Conservation (phyloP, 202 grass and related monocot species). For the Digitaria exilis region DNA sequence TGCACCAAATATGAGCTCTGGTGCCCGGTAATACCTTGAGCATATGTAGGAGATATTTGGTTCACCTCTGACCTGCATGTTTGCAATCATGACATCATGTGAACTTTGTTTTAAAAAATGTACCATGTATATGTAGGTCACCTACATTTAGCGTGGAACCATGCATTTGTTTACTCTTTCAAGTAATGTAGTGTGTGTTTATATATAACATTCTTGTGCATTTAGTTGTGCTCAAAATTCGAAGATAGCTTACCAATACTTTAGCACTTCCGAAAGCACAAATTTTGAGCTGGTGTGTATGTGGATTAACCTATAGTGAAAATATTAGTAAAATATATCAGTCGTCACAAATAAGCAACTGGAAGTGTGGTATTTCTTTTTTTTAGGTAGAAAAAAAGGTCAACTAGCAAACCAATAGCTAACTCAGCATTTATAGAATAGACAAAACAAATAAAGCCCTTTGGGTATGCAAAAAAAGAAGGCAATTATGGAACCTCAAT, state of each 20-base stretch:
- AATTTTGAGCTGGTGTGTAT: slow-evolving; percentile 96
- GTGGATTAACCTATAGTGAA: slow-evolving; percentile 79
- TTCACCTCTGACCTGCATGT: slow-evolving; percentile 84
- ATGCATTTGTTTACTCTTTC: slow-evolving; percentile 9
- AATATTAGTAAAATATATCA: slow-evolving; percentile 38
- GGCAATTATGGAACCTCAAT: neutral
- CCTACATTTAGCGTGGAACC: neutral
- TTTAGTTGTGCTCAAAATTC: slow-evolving; percentile 22
- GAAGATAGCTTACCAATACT: slow-evolving; percentile 67
- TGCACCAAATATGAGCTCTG: slow-evolving; percentile 98
- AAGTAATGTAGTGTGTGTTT: neutral
- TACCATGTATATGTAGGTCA: slow-evolving; percentile 4
- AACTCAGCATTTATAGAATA: neutral
- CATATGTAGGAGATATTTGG: slow-evolving; percentile 99
- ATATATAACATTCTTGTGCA: slow-evolving; percentile 8
- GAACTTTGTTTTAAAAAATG: neutral
- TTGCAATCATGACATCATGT: slow-evolving; percentile 17
- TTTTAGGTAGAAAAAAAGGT: neutral
- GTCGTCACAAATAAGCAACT: neutral
- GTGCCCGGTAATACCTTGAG: slow-evolving; percentile 97
- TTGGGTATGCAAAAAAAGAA: slow-evolving; percentile 1
- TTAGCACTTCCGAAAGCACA: slow-evolving; percentile 97
- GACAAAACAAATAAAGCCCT: neutral
- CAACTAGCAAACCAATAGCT: neutral
- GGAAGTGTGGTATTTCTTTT: neutral